Base-by-base conservation (phyloP, 2,329 filamentous ascomycete species). In the Magnaporthiopsis incrustans region DNA sequence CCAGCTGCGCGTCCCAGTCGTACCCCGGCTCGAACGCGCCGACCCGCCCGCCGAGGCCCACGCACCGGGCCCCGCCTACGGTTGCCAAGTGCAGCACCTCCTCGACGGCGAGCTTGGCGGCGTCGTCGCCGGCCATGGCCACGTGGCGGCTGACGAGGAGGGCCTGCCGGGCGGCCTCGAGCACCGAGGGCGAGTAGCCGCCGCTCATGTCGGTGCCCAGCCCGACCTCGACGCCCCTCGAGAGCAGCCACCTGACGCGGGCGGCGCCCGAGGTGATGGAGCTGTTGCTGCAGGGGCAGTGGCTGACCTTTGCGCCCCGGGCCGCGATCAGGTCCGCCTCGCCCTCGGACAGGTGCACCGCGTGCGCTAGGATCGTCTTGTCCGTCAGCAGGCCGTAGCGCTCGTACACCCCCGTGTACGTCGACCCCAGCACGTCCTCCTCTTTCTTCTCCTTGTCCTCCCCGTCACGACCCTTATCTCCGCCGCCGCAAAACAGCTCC, bases 141-240 rank as follows among this genome's bases (percentile, higher is more conserved):
- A 90, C 78, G 79, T 89, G 86, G 35, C 93, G 80, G 67, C 87
- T 91, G 1, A 94, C 91, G 66, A 97, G 82, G 62, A 87, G 84
- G 0, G 94, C 92, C 71, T 95, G 90, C 18, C 93, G 79, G 58
- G 88, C 91, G n/a, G 91, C 88, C 68, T 95, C 90, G 0, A 98
- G 82, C 12, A 98, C 84, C 66, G 86, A 91, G 0, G 91, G 83
- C 64, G 87, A 90, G 73, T 94, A 97, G 0, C 95, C 95, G 3
- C 94, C 95, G 69, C 86, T 90, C 65, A 98, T 87, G 74, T 99
- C 95, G 0, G 94, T 98, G 0, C 95, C 95, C 0, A 99, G 78
- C 0, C 95, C 94, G 7, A 97, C 87, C 0, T 85, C 86, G 59
- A 98, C 82, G 0, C 91, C 92, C 63, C 83, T 82, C 27, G 92